Base-by-base conservation (phyloP, 2,329 filamentous ascomycete species). In the Paecilomyces niveus region DNA sequence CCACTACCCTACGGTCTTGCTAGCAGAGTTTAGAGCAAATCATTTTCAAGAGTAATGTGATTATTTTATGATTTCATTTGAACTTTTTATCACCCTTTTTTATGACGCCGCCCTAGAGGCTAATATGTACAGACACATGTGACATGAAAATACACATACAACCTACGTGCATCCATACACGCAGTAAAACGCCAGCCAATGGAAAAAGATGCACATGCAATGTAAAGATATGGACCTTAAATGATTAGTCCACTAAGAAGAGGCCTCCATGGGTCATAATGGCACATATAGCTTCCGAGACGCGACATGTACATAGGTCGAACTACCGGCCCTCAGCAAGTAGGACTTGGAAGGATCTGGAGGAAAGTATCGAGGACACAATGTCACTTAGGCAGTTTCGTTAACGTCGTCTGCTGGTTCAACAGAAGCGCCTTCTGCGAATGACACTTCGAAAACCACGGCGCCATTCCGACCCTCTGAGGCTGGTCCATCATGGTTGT, bases 381-480 rank as follows among this genome's bases (percentile, higher is more conserved):
- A 18, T 7, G n/a, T 45, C 15, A 29, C 7, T 29, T 4, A 45
- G 39, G 39, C 39, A 45, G n/a, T 45, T n/a, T 5, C 13, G 32
- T 10, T 10, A 10, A 15, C n/a, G 15, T 45, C n/a, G 6, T 45
- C 39, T 13, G 59, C 49, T 8, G 51, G 1, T 54, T 58, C 58
- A 53, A 58, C 56, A 54, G 70, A 65, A 33, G 55, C 55, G 52
- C 51, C 54, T 39, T 58, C 53, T 54, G 63, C 61, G 53, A 77
- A 75, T 0, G 89, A 84, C 33, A 97, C 84, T 71, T 96, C 92
- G 70, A 96, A 95, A 9, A 97, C 83, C 24, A 94, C 83, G n/a
- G 89, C 89, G 6, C 90, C 90, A 70, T 96, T 97, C 64, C 87
- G 87, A 3, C 86, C 90, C 24, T 70, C 70, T 2, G 69, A 56